Base-by-base conservation (phyloP, 257 asterid genomes). In the Rubia yunnanensis region DNA sequence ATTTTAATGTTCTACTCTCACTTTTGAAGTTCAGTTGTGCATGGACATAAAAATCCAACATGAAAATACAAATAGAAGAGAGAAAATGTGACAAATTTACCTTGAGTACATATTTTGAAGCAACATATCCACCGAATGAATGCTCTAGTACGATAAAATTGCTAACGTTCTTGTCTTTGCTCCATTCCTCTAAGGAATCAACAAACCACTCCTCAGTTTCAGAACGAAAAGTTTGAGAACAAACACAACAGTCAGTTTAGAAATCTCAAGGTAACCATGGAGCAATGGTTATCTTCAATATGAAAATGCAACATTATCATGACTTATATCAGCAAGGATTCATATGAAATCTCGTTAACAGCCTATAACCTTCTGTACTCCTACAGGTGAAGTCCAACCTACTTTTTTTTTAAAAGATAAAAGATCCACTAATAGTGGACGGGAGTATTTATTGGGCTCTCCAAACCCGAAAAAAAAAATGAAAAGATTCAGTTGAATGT, bases 41-140 rank as follows among this genome's bases (percentile, higher is more conserved):
- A 50, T 28, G 49, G 6, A 10, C 13, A 9, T 3, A 82, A 66
- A 28, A 48, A 67, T 7, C 50, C 28, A 31, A 0, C 32, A 48
- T 22, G 31, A 46, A 17, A 3, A n/a, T 20, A 32, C 31, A 15
- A 52, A 5, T 14, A 62, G 30, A 73, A 38, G 6, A 4, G 27
- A 60, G 13, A 17, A 28, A 15, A n/a, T 15, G 48, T 31, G 46
- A 38, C 36, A 44, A 50, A 69, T 28, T 65, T 69, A 91, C 98
- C 96, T 91, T 81, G 36, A 88, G 85, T 10, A 96, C 97, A 83
- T 92, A 92, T 76, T 86, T 89, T 52, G 99, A 76, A 66, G 96
- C 96, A 71, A 92, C 85, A 77, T 92, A 92, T 32, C 99, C 99
- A 74, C 99, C 99, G 72, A 92, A 87, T 56, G 99, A 92, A 79